Conservation (phyloP, 371 early-diverging fungal species). For the Haplosporangium sp. region DNA sequence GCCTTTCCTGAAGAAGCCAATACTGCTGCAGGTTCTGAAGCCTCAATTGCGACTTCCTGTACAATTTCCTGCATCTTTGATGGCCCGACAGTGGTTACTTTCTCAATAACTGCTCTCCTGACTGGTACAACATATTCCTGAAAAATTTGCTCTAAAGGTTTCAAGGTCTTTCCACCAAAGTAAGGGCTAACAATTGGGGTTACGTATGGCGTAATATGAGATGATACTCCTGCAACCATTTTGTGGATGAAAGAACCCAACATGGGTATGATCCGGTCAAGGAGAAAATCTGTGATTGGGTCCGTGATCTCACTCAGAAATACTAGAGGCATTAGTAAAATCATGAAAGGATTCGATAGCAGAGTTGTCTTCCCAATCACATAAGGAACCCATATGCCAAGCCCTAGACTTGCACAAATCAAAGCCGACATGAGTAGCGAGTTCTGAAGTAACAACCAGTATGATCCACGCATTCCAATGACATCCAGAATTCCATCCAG, state of each 20-base stretch:
- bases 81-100: neutral
- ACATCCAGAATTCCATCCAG: slow-evolving; percentile 88
- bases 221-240: neutral
- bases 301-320: slow-evolving; percentile 64
- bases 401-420: slow-evolving; percentile 78
- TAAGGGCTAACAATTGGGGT: slow-evolving; percentile 12
- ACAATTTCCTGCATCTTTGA: slow-evolving; percentile 3
- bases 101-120: slow-evolving; percentile 18
- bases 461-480: slow-evolving; percentile 89
- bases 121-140: slow-evolving; percentile 19
- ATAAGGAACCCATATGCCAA: slow-evolving; percentile 83
- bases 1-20: slow-evolving; percentile 5
- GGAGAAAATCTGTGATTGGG: slow-evolving; percentile 64
- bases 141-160: slow-evolving; percentile 23
- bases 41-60: neutral
- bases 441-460: slow-evolving; percentile 81
- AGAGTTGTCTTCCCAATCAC: slow-evolving; percentile 72
- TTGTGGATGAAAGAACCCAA: slow-evolving; percentile 28
- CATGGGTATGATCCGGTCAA: slow-evolving; percentile 59
- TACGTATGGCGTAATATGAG: slow-evolving; percentile 8
- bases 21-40: neutral
- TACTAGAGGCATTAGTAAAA: slow-evolving; percentile 63
- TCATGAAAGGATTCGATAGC: slow-evolving; percentile 60
- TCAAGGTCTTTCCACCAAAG: slow-evolving; percentile 18
- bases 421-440: slow-evolving; percentile 81